Evolutionary conservation across 495 filamentous ascomycete genomes (phyloP).

Genomic region (Hypomontagnella submonticulosa): DNA sequence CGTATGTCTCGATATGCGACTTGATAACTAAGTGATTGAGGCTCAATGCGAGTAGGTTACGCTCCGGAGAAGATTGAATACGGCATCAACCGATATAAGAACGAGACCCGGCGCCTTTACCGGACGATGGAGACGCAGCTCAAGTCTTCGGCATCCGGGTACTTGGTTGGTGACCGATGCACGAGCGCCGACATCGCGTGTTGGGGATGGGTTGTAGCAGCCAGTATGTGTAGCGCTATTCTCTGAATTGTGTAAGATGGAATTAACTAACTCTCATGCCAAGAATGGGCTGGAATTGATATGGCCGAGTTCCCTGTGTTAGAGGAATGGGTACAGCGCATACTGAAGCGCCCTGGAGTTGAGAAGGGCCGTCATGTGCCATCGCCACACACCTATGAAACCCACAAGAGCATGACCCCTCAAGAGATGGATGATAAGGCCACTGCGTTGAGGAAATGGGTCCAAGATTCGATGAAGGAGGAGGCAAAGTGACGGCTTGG

Average conservation of each 20-base stretch:
- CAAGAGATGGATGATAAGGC: conserved; percentile 65
- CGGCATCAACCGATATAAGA: conserved; percentile 82
- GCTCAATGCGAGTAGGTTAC: conserved; percentile 60
- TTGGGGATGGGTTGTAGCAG: conserved; percentile 76
- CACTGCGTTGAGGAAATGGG: conserved; percentile 64
- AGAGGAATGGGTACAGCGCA: conserved; percentile 72
- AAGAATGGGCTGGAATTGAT: conserved; percentile 76
- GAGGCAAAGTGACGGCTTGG: conserved; percentile 52
- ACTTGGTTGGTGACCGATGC: conserved; percentile 79
- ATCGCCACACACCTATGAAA: conserved; percentile 68
- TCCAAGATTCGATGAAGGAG: conserved; percentile 70
- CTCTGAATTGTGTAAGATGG: neutral
- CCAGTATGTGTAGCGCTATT: conserved; percentile 44
- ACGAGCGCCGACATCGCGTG: conserved; percentile 87
- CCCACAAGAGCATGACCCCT: conserved; percentile 52
- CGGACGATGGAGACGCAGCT: conserved; percentile 81
- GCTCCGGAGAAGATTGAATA: conserved; percentile 90
- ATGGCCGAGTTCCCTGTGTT: conserved; percentile 79
- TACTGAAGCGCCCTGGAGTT: conserved; percentile 72
- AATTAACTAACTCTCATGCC: conserved; percentile 35
- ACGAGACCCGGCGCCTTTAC: conserved; percentile 85
- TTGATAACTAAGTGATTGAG: neutral
- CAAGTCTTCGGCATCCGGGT: conserved; percentile 68
- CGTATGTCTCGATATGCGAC: conserved; percentile 52
- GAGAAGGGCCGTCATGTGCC: conserved; percentile 87